A percentile compares a stretch with the other conserved stretches of the same genome.
These are phyloP conservation scores for Fomitopsis pulvina DNA, from an alignment of 768 basidiomycete species.

Conservation along the genomic window DNA sequence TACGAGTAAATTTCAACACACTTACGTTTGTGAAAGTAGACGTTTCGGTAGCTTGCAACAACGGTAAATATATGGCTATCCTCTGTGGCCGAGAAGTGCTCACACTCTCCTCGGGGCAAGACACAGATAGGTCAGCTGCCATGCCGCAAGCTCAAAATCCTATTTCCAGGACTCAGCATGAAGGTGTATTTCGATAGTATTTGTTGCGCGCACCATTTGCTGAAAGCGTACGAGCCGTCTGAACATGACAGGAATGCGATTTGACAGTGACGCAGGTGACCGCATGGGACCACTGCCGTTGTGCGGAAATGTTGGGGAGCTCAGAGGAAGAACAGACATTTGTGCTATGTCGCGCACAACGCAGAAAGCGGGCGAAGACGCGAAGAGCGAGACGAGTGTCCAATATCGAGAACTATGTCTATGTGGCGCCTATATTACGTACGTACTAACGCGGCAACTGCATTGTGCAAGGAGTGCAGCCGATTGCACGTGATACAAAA, in stretches of 20 bases:
- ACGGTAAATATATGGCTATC: slow-evolving; percentile 11
- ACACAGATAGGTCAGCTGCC: slow-evolving; percentile 93
- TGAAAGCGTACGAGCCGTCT: slow-evolving; percentile 74
- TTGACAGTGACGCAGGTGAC: slow-evolving; percentile 28
- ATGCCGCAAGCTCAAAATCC: slow-evolving; percentile 96
- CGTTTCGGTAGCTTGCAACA: slow-evolving; percentile 74
- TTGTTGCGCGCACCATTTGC: slow-evolving; percentile 60
- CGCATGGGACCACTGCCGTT: slow-evolving; percentile 10
- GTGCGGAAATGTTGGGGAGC: slow-evolving; percentile 13
- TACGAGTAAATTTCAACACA: slow-evolving; percentile 2
- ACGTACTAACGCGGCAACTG: too few relatives aligned
- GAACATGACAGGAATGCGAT: slow-evolving; percentile 75
- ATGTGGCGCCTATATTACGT: too few relatives aligned
- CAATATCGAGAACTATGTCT: too few relatives aligned
- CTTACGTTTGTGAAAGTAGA: slow-evolving; percentile 96
- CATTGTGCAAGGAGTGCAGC: too few relatives aligned
- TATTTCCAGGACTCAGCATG: slow-evolving; percentile 24
- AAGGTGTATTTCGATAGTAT: background rate
- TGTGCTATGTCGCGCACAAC: too few relatives aligned
- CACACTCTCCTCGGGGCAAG: slow-evolving; percentile 90
- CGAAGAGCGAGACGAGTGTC: too few relatives aligned
- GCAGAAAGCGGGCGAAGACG: too few relatives aligned
- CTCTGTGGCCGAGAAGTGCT: slow-evolving; percentile 19
- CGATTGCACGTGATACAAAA: background rate
- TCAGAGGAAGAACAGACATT: slow-evolving; percentile 17